phyloP scores from a whole-genome alignment of 257 asterid species.

The Petunia secreta region DNA sequence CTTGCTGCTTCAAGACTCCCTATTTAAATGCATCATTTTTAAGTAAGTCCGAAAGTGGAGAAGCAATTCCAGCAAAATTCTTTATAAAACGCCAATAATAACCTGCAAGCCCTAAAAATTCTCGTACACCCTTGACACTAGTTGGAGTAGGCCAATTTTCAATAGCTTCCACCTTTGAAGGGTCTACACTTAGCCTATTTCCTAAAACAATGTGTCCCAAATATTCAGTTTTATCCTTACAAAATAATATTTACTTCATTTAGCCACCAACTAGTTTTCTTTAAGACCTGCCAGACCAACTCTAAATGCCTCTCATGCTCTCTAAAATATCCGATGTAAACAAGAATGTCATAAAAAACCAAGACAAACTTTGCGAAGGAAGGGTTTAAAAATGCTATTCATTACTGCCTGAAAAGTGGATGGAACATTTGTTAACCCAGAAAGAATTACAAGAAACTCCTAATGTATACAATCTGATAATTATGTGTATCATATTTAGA shows the following conservation, averaged over 20 bases:
- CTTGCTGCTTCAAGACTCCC: neutral
- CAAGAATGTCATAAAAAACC: too few relatives aligned
- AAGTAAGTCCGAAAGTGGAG: neutral
- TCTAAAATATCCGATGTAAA: too few relatives aligned
- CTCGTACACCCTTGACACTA: neutral
- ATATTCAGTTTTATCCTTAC: neutral
- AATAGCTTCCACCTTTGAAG: neutral
- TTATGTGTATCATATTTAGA: too few relatives aligned
- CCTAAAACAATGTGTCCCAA: neutral
- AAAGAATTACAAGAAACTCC: too few relatives aligned
- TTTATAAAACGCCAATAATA: neutral
- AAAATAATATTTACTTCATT: neutral
- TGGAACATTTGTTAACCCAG: too few relatives aligned
- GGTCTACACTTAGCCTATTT: neutral
- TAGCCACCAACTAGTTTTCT: neutral
- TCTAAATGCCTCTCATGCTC: neutral
- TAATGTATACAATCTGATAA: too few relatives aligned
- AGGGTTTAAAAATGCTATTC: too few relatives aligned
- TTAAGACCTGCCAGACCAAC: neutral
- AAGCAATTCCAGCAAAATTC: neutral
- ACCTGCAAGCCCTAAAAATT: neutral
- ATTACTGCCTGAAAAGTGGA: too few relatives aligned
- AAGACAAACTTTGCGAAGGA: too few relatives aligned
- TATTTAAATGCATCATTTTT: neutral
- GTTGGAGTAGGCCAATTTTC: neutral